phyloP scores from a whole-genome alignment of 2,329 filamentous ascomycete species.

The Beauveria sp. region DNA sequence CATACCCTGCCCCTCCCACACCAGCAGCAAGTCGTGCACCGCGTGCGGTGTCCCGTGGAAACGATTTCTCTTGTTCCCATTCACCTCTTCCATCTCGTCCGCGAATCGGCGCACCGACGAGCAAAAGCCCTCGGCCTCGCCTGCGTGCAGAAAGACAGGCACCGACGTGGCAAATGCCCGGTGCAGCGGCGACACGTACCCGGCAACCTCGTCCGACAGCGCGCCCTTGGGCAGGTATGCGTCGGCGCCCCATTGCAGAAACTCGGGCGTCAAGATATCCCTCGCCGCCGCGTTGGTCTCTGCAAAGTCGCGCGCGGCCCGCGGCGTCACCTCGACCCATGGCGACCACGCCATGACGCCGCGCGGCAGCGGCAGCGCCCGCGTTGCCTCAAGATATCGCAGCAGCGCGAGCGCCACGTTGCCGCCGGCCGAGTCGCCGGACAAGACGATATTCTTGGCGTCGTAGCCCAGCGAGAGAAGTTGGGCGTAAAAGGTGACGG shows the following conservation, averaged over 20 bases:
- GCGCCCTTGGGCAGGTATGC: background rate
- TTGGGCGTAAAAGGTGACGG: slow-evolving; percentile 21
- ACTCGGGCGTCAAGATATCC: background rate
- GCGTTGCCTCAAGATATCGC: slow-evolving; percentile 18
- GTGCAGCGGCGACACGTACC: slow-evolving; percentile 5
- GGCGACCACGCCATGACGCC: slow-evolving; percentile 7
- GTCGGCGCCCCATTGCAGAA: slow-evolving; percentile 11
- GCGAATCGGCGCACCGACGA: background rate
- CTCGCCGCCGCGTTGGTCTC: background rate
- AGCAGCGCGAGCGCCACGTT: slow-evolving; percentile 22
- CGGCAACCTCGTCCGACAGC: background rate
- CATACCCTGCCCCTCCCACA: background rate
- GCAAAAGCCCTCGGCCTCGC: slow-evolving; percentile 9
- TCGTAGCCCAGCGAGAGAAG: slow-evolving; percentile 18
- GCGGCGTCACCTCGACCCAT: slow-evolving; percentile 7
- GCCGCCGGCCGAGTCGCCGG: slow-evolving; percentile 25
- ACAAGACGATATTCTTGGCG: slow-evolving; percentile 19
- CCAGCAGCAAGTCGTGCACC: slow-evolving; percentile 1
- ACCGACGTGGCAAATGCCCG: slow-evolving; percentile 5
- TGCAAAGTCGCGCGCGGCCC: background rate
- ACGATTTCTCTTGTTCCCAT: background rate
- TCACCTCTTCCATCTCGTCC: slow-evolving; percentile 1
- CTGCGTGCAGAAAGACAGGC: slow-evolving; percentile 7
- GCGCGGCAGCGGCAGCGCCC: slow-evolving; percentile 2
- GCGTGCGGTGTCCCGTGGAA: background rate